Percentiles rank a stretch among this genome's conserved stretches.
Conservation (phyloP, 805 yeast genomes). For the Teunomyces tritomae region DNA sequence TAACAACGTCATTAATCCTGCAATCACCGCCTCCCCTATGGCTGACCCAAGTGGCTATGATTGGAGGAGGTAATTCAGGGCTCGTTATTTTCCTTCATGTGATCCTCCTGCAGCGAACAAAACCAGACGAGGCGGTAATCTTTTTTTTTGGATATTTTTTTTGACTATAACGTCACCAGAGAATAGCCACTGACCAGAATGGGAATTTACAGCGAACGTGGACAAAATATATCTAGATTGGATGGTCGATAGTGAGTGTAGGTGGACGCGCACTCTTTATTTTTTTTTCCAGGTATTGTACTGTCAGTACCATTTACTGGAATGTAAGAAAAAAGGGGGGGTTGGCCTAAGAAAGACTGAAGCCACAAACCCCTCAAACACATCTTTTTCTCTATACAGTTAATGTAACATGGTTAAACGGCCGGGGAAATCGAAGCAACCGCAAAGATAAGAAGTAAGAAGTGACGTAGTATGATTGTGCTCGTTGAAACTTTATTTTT, state of each 20-base stretch:
- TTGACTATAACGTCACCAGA: background rate
- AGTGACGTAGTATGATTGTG: background rate
- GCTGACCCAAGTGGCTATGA: background rate
- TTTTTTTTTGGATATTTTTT: background rate
- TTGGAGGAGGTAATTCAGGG: background rate
- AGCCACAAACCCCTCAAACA: background rate
- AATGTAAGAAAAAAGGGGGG: no score
- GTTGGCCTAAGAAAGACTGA: background rate
- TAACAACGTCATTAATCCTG: background rate
- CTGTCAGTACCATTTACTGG: no score
- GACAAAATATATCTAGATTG: background rate
- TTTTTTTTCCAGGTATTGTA: background rate
- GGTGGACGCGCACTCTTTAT: background rate
- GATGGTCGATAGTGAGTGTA: background rate
- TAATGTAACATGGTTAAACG: background rate
- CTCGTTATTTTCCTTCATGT: background rate
- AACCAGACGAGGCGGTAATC: background rate
- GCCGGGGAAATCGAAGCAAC: background rate
- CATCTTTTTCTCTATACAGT: no score
- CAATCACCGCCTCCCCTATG: background rate
- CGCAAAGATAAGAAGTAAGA: background rate
- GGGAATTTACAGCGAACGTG: background rate
- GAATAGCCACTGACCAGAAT: background rate
- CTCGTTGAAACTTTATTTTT: background rate
- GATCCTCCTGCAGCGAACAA: background rate